phyloP scores from a whole-genome alignment of 164 flowering plant genomes.

The Amborella trichopoda region DNA sequence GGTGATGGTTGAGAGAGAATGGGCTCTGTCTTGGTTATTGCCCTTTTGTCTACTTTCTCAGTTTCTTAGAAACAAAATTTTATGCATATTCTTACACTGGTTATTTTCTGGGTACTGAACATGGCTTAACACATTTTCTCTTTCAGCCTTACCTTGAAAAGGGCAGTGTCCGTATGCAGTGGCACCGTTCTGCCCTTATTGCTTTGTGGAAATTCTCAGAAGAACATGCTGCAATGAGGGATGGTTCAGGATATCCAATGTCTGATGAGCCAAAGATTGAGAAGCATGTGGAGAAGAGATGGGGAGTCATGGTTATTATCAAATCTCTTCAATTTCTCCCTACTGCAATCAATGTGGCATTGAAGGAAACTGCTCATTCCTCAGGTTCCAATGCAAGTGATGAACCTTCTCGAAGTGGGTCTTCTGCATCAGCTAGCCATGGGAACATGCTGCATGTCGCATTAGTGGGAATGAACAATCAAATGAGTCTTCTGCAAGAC shows the following conservation, averaged over 20 bases:
- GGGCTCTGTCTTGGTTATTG: no score
- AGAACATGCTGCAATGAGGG: constrained; percentile 58
- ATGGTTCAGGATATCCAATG: constrained; percentile 29
- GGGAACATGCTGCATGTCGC: constrained; percentile 95
- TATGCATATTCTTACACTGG: constrained; percentile 16
- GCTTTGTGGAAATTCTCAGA: constrained; percentile 94
- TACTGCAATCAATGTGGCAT: constrained; percentile 48
- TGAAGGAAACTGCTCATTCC: constrained; percentile 59
- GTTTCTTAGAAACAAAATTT: no score
- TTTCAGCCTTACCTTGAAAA: constrained; percentile 89
- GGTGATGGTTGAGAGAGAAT: no score
- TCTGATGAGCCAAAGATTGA: constrained; percentile 25
- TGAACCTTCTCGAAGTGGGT: constrained; percentile 25
- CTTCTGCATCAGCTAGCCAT: constrained; percentile 26
- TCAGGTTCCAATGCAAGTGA: constrained; percentile 6
- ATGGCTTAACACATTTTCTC: no score
- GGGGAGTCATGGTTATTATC: constrained; percentile 98
- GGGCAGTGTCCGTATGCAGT: constrained; percentile 96
- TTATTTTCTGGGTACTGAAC: no score
- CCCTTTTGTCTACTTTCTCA: no score
- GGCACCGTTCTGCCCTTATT: constrained; percentile 95
- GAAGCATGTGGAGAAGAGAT: constrained; percentile 56
- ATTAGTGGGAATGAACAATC: constrained; percentile 88
- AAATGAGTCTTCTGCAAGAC: constrained; percentile 94
- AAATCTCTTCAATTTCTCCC: constrained; percentile 91